Evolutionary conservation across 164 flowering plant genomes (phyloP), one percentile per base, ranked within the genome.

Genomic region (Dillenia suffruticosa): DNA sequence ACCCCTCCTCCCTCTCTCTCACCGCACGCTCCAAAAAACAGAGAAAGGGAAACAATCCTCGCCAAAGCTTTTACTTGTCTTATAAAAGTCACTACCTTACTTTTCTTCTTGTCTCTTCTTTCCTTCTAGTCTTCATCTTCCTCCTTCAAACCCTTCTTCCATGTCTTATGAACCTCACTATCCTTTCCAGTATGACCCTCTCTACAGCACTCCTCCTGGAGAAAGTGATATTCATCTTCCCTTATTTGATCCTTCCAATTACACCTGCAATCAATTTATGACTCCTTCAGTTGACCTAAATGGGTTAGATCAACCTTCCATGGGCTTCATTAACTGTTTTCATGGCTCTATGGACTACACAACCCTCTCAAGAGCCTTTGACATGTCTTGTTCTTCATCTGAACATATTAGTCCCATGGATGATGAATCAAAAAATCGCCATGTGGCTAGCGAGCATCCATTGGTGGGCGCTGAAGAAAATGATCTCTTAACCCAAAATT

Each of bases 321-420:
- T 69, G 70, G 76, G 67, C 70, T 75, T 73, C 76, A 71, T 75
- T 19, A 75, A 77, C 22, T 70, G 49, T 57, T 59, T 80, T 2
- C 71, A 73, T 49, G 74, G 68, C 40, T 64, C 81, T 5, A 44
- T 65, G 64, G 80, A 74, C 51, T 75, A 69, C 57, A 65, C 49
- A 64, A 54, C 70, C 46, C 58, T 69, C 11, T 67, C 74, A 6
- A 67, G 58, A 58, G 69, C 77, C 52, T 75, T 77, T 51, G 76
- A 72, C 61, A 7, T 75, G 57, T 72, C 81, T 2, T 69, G 57
- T 48, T 72, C 79, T 0, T 62, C 81, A 3, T 59, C 81, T 1
- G 70, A 65, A 15, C 65, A 65, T 8, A 44, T 74, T 45, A 54
- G 60, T 56, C 47, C 65, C 0, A 49, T 10, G 10, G 62, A 44